A percentile compares a stretch with the other conserved stretches of the same genome.
Evolutionary conservation across 208 protist species (phyloP).

Genomic region (Endotrypanum monterogeii): DNA sequence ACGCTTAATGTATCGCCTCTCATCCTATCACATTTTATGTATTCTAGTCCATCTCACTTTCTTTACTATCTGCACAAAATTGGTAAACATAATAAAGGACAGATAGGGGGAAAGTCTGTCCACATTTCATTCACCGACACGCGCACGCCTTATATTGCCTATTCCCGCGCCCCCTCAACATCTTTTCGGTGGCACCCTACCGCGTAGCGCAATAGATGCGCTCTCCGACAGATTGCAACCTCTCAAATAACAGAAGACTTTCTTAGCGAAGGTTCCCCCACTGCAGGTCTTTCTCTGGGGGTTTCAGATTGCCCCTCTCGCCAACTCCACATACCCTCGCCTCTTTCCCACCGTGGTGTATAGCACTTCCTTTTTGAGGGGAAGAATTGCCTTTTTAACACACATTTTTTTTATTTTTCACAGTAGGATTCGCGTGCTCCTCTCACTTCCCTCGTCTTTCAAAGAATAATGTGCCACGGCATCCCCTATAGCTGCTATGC

Average conservation of each 20-base stretch:
- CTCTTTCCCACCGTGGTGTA: neutral
- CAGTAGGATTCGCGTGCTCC: neutral
- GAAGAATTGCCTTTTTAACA: neutral
- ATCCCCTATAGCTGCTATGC: conserved; percentile 1
- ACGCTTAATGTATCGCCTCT: neutral
- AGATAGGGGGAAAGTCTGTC: too few relatives aligned
- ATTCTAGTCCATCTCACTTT: too few relatives aligned
- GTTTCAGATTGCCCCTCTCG: neutral
- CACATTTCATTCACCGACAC: neutral
- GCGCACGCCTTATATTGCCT: too few relatives aligned
- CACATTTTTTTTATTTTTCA: neutral
- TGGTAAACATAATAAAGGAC: too few relatives aligned
- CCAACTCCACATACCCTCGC: too few relatives aligned
- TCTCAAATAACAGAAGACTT: neutral
- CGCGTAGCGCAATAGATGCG: neutral
- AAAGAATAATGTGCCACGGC: conserved; percentile 17
- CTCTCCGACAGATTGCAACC: neutral
- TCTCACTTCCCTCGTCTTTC: neutral
- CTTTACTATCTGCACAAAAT: neutral
- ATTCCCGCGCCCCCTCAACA: neutral
- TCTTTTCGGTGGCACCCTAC: too few relatives aligned
- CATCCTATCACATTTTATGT: neutral
- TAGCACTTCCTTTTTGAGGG: too few relatives aligned
- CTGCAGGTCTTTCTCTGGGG: neutral
- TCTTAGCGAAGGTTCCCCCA: too few relatives aligned